Evolutionary conservation across 192 early-diverging fungal species (phyloP).

Genomic region (Polychytrium aggregatum): DNA sequence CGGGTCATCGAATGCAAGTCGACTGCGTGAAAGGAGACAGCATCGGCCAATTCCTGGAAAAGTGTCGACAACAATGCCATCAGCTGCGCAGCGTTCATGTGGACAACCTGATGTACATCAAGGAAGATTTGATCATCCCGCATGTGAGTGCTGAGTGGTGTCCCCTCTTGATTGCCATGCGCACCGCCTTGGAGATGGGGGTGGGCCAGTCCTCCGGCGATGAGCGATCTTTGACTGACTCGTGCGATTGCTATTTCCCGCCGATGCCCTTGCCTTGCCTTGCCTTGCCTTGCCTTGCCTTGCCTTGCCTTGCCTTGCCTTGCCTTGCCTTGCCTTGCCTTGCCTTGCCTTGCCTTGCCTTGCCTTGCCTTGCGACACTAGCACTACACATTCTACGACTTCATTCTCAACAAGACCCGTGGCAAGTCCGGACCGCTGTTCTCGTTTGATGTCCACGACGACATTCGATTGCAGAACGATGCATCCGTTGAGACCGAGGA

Average conservation of each 20-base stretch:
- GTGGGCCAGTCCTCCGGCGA: too few species aligned
- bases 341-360: too few species aligned
- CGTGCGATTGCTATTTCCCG: too few species aligned
- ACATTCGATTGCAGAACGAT: constrained; percentile 76
- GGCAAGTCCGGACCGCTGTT: constrained; percentile 94
- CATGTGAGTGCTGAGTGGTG: constrained; percentile 52
- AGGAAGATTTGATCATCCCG: constrained; percentile 94
- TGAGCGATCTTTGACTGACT: too few species aligned
- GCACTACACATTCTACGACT: constrained; percentile 72
- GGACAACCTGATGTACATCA: constrained; percentile 83
- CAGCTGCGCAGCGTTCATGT: constrained; percentile 69
- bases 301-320: too few species aligned
- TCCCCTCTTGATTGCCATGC: too few species aligned
- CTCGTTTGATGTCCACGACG: constrained; percentile 87
- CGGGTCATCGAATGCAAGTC: constrained; percentile 79
- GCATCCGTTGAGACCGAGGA: constrained; percentile 81
- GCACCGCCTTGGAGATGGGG: too few species aligned
- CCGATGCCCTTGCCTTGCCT: too few species aligned
- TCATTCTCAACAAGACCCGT: constrained; percentile 88
- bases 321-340: too few species aligned
- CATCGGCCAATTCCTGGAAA: constrained; percentile 75
- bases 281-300: too few species aligned
- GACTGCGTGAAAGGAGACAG: constrained; percentile 77
- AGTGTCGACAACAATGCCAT: constrained; percentile 68
- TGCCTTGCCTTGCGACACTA: neutral